phyloP scores from a whole-genome alignment of 1,284 basidiomycete genomes.

The Sanghuangporus baumii region DNA sequence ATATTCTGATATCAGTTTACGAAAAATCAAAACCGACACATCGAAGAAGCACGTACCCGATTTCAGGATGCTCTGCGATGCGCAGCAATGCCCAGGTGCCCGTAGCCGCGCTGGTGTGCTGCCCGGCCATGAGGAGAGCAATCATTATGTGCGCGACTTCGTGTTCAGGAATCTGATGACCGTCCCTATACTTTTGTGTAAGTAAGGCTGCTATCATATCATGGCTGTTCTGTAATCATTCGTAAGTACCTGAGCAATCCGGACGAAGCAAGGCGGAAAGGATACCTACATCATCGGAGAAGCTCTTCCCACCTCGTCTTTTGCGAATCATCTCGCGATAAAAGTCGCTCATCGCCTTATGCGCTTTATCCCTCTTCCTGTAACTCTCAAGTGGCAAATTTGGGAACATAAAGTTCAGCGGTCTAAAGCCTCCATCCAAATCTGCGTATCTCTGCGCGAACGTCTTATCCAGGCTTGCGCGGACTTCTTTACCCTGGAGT shows the following conservation, averaged over 20 bases:
- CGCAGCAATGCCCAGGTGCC: conserved; percentile 89
- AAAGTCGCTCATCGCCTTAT: conserved; percentile 92
- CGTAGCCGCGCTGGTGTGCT: conserved; percentile 94
- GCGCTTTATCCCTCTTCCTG: conserved; percentile 80
- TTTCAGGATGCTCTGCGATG: conserved; percentile 74
- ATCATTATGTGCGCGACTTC: conserved; percentile 98
- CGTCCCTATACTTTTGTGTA: conserved; percentile 84
- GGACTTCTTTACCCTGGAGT: conserved; percentile 88
- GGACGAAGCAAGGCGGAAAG: neutral
- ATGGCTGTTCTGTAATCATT: conserved; percentile 52
- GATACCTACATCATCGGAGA: conserved; percentile 32
- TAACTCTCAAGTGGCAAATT: conserved; percentile 90
- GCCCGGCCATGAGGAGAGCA: conserved; percentile 93
- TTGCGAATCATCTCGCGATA: conserved; percentile 85
- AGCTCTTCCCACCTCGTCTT: conserved; percentile 48
- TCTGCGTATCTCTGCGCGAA: conserved; percentile 88
- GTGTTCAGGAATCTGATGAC: conserved; percentile 73
- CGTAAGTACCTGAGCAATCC: neutral
- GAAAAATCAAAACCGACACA: neutral
- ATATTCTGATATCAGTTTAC: neutral
- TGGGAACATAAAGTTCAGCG: conserved; percentile 92
- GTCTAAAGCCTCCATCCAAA: conserved; percentile 89
- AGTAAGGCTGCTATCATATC: conserved; percentile 95
- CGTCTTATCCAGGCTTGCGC: conserved; percentile 70
- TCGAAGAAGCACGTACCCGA: conserved; percentile 52